These are phyloP conservation scores for Colletotrichum aenigma DNA, from an alignment of 2,329 filamentous ascomycete species.

Conservation along the genomic window DNA sequence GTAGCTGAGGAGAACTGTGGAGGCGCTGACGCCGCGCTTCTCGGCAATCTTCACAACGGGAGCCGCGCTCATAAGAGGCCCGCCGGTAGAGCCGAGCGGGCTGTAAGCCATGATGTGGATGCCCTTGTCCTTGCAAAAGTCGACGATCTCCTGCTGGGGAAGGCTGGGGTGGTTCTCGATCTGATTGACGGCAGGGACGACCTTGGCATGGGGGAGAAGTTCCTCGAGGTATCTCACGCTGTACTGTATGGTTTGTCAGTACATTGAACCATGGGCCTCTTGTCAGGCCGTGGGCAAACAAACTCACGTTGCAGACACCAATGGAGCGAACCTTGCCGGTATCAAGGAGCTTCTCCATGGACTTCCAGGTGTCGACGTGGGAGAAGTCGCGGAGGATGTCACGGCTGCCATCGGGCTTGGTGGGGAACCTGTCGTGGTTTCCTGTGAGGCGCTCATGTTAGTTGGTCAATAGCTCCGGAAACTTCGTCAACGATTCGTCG, in stretches of 20 bases:
- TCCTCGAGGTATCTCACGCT: conserved; percentile 60
- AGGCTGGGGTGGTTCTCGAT: conserved; percentile 77
- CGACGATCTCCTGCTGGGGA: conserved; percentile 74
- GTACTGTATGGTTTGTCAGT: conserved; percentile 41
- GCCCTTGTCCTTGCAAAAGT: conserved; percentile 69
- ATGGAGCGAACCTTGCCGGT: conserved; percentile 61
- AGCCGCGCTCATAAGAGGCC: conserved; percentile 67
- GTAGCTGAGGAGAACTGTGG: conserved; percentile 72
- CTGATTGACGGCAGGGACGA: conserved; percentile 72
- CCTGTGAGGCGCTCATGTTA: conserved; percentile 37
- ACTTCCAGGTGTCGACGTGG: conserved; percentile 79
- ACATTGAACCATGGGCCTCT: neutral
- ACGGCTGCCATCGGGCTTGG: conserved; percentile 72
- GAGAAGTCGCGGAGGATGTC: conserved; percentile 73
- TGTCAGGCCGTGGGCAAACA: neutral
- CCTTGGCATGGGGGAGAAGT: conserved; percentile 52
- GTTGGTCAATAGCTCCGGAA: neutral
- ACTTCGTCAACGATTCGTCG: neutral
- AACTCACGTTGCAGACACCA: conserved; percentile 59
- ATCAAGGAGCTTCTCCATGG: conserved; percentile 69
- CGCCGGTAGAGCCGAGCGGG: conserved; percentile 67
- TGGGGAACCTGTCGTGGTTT: conserved; percentile 77
- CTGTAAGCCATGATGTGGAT: conserved; percentile 78
- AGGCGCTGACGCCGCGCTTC: conserved; percentile 65
- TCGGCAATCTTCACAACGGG: conserved; percentile 67